Percentiles rank a stretch among this genome's conserved stretches.
Evolutionary conservation across 2,329 filamentous ascomycete genomes (phyloP).

Genomic region (Didymella lethalis): DNA sequence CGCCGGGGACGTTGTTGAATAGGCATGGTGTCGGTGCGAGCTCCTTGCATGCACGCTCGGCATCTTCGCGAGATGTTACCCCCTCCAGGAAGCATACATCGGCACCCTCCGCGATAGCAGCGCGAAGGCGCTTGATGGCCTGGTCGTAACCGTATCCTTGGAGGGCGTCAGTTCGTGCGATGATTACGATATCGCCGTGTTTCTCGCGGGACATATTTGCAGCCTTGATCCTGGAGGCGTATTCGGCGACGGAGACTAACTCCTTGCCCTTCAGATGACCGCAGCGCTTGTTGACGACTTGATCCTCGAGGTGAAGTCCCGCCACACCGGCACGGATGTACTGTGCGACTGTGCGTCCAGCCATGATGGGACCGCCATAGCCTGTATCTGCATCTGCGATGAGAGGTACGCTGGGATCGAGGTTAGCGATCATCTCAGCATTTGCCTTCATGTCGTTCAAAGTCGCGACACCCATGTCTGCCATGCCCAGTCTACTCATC

Average conservation of each 20-base stretch:
- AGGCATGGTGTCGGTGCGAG: conserved; percentile 61
- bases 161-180: conserved; percentile 69
- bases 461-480: conserved; percentile 69
- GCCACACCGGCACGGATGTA: conserved; percentile 66
- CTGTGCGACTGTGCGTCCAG: conserved; percentile 61
- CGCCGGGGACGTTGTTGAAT: conserved; percentile 66
- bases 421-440: conserved; percentile 70
- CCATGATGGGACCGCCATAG: conserved; percentile 56
- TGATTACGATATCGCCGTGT: conserved; percentile 67
- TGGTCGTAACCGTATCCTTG: conserved; percentile 66
- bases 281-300: conserved; percentile 70
- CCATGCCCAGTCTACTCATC: conserved; percentile 67
- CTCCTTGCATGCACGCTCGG: conserved; percentile 55
- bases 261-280: conserved; percentile 70
- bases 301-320: conserved; percentile 69
- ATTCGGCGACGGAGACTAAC: conserved; percentile 62
- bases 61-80: conserved; percentile 61
- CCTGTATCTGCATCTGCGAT: conserved; percentile 70
- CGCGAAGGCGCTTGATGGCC: conserved; percentile 59
- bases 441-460: conserved; percentile 69
- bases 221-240: conserved; percentile 64
- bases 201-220: conserved; percentile 60
- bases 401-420: conserved; percentile 64
- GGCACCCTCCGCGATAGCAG: conserved; percentile 63
- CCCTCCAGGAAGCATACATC: conserved; percentile 70